Percentiles rank a stretch among this genome's conserved stretches.
Evolutionary conservation across 148 eudicot species (phyloP).

Genomic region (Chenopodium quinoa): DNA sequence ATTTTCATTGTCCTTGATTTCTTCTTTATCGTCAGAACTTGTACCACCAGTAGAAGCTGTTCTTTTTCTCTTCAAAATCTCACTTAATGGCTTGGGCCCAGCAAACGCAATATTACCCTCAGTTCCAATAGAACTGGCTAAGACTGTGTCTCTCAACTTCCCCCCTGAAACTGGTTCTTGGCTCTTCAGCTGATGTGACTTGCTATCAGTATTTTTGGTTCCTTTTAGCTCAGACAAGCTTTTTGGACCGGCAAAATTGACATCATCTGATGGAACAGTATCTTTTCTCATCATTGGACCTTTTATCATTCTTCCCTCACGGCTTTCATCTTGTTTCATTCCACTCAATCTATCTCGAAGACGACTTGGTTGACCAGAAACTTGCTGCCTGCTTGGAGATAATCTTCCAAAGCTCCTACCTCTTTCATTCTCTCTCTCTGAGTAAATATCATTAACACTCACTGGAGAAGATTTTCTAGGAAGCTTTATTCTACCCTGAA

Average conservation of each 20-base stretch:
- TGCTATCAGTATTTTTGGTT: slow-evolving; percentile 36
- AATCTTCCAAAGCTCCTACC: slow-evolving; percentile 45
- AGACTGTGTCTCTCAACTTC: slow-evolving; percentile 49
- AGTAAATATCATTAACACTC: slow-evolving; percentile 20
- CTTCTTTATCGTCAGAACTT: slow-evolving; percentile 28
- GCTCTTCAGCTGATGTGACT: slow-evolving; percentile 32
- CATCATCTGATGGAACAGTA: slow-evolving; percentile 23
- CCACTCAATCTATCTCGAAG: slow-evolving; percentile 65
- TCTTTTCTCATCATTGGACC: slow-evolving; percentile 41
- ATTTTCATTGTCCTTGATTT: slow-evolving; percentile 15
- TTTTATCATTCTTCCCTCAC: slow-evolving; percentile 40
- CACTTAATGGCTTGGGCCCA: slow-evolving; percentile 89
- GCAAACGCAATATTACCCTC: slow-evolving; percentile 60
- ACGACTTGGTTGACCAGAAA: slow-evolving; percentile 51
- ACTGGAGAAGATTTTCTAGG: slow-evolving; percentile 55
- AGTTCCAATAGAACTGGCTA: slow-evolving; percentile 34
- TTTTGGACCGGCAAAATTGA: slow-evolving; percentile 55
- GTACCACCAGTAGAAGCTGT: slow-evolving; percentile 4
- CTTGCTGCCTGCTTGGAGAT: slow-evolving; percentile 50
- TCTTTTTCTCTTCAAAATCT: slow-evolving; percentile 87
- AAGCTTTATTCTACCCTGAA: slow-evolving; percentile 78
- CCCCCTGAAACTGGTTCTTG: slow-evolving; percentile 40
- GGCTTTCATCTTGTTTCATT: slow-evolving; percentile 47
- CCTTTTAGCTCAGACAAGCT: slow-evolving; percentile 62
- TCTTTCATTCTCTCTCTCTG: slow-evolving; percentile 29